phyloP scores from a whole-genome alignment of 495 filamentous ascomycete genomes.

The Neurospora tetraspora region DNA sequence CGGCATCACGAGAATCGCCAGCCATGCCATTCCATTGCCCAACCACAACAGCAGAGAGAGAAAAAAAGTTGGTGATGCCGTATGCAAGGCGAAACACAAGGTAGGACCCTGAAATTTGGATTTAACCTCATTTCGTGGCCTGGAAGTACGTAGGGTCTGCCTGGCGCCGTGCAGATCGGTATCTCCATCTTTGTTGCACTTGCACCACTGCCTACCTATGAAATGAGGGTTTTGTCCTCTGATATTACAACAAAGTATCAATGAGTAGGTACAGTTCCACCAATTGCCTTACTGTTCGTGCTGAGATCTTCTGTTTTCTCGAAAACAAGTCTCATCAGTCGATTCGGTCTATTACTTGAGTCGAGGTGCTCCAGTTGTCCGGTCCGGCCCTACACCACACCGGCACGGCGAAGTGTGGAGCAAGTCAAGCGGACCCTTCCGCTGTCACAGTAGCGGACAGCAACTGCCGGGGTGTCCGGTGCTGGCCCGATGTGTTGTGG shows the following conservation, averaged over 20 bases:
- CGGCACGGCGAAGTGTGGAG: neutral
- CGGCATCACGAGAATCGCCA: neutral
- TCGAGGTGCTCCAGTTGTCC: neutral
- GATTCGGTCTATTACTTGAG: neutral
- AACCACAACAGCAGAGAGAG: neutral
- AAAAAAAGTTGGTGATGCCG: neutral
- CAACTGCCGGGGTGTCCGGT: neutral
- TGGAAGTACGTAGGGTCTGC: neutral
- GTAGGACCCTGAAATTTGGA: neutral
- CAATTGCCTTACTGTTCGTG: too few species aligned
- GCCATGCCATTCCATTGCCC: neutral
- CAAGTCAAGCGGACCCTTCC: neutral
- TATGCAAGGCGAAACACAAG: neutral
- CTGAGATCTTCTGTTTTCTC: neutral
- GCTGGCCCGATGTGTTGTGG: neutral
- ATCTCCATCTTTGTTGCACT: neutral
- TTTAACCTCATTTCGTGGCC: neutral
- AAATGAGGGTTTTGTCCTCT: neutral
- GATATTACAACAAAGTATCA: neutral
- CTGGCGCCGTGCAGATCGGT: neutral
- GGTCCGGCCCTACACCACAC: neutral
- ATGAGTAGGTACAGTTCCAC: neutral
- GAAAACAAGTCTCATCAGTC: neutral
- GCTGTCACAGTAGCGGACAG: neutral
- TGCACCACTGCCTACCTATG: neutral